A percentile compares a stretch with the other conserved stretches of the same genome.
Evolutionary conservation across 2,329 filamentous ascomycete genomes (phyloP).

Genomic region (Aspergillus arachidicola): DNA sequence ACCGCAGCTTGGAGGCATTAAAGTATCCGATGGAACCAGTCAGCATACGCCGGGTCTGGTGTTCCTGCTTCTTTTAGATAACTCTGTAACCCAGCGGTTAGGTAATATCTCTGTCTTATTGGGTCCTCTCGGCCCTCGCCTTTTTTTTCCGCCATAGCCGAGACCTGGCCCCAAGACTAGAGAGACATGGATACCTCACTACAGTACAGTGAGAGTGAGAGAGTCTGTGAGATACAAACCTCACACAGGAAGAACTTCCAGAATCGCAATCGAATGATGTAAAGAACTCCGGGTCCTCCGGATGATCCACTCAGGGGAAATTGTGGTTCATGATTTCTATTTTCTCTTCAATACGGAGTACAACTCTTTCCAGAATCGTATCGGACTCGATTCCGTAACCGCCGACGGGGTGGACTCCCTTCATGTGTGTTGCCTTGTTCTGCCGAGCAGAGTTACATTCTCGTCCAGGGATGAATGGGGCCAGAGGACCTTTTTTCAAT

Average conservation of each 20-base stretch:
- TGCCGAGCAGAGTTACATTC: conserved; percentile 3
- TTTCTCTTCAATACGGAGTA: background rate
- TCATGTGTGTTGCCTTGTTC: conserved; percentile 1
- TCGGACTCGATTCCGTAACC: background rate
- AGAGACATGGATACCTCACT: background rate
- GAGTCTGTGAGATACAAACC: background rate
- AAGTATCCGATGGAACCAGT: conserved; percentile 20
- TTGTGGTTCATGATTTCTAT: background rate
- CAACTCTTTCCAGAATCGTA: background rate
- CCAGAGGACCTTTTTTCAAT: background rate
- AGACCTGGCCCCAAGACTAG: background rate
- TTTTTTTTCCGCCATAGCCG: background rate
- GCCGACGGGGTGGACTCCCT: background rate
- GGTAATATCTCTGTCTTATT: background rate
- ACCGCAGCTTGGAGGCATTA: conserved; percentile 26
- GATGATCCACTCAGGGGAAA: background rate
- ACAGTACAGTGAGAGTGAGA: background rate
- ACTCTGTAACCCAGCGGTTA: background rate
- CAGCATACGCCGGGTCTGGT: conserved; percentile 5
- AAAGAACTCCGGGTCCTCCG: background rate
- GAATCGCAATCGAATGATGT: conserved; percentile 1
- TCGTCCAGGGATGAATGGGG: conserved; percentile 1
- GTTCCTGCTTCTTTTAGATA: conserved; percentile 6
- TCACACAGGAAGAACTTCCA: background rate
- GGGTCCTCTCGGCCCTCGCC: background rate